A percentile compares a stretch with the other conserved stretches of the same genome.
phyloP scores from a whole-genome alignment of 441 rosid species.

The Jatropha podagrica region DNA sequence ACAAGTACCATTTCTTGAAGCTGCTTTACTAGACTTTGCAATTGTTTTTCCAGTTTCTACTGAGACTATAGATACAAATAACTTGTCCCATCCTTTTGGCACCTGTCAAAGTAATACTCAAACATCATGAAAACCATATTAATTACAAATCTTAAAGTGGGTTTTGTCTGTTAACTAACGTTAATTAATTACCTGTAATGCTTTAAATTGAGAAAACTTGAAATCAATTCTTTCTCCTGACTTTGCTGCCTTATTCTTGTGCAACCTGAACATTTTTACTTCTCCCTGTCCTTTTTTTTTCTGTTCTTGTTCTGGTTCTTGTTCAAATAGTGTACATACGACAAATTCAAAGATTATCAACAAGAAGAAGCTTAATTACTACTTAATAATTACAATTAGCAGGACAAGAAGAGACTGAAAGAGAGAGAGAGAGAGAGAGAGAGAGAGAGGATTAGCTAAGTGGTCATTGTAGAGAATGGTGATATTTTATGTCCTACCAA shows the following conservation, averaged over 20 bases:
- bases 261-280: conserved; percentile 46
- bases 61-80: conserved; percentile 47
- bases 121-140: not conserved
- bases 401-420: not conserved
- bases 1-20: conserved; percentile 49
- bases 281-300: not conserved
- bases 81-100: conserved; percentile 74
- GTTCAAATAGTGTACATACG: not conserved
- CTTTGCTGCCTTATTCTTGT: conserved; percentile 29
- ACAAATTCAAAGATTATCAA: not conserved
- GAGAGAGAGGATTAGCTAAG: conserved; percentile 31
- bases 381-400: not conserved
- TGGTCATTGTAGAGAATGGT: conserved; percentile 39
- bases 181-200: conserved; percentile 40
- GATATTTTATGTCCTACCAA: conserved; percentile 31
- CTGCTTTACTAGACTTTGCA: conserved; percentile 44
- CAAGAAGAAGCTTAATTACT: not conserved
- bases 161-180: not conserved
- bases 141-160: not conserved
- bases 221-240: conserved; percentile 51
- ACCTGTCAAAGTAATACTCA: conserved; percentile 35
- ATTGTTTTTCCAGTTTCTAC: conserved; percentile 55
- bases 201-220: conserved; percentile 50
- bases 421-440: no score
- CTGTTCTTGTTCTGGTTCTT: not conserved